These are phyloP conservation scores for Tetrapisispora pingtungensis DNA, from an alignment of 805 yeast species.

Conservation along the genomic window DNA sequence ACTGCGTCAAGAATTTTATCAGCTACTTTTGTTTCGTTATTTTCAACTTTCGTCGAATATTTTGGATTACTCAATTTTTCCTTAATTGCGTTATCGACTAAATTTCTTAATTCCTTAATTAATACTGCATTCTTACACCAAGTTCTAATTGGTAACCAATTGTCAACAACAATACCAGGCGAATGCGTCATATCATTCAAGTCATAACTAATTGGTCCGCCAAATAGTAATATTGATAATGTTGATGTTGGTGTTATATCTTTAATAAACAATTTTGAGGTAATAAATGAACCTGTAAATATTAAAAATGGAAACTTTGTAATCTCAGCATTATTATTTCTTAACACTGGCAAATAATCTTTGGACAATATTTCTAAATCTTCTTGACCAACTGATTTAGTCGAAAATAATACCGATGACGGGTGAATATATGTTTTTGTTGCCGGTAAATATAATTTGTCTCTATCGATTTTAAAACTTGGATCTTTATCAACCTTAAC, in stretches of 20 bases:
- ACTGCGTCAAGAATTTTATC: constrained; percentile 33
- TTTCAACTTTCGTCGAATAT: constrained; percentile 11
- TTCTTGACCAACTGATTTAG: constrained; percentile 23
- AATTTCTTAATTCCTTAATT: constrained; percentile 53
- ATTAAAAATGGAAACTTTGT: constrained; percentile 52
- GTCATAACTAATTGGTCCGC: constrained; percentile 61
- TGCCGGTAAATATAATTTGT: constrained; percentile 37
- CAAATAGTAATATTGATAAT: constrained; percentile 66
- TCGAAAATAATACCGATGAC: constrained; percentile 61
- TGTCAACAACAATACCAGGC: constrained; percentile 77
- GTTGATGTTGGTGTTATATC: constrained; percentile 75
- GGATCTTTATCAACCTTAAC: constrained; percentile 5
- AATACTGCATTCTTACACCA: constrained; percentile 93
- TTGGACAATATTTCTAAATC: constrained; percentile 17
- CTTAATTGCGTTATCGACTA: constrained; percentile 61
- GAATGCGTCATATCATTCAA: constrained; percentile 40
- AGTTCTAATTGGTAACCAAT: constrained; percentile 83
- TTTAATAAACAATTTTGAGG: constrained; percentile 58
- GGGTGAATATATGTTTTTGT: constrained; percentile 80
- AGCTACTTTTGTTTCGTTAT: constrained; percentile 9
- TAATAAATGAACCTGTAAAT: constrained; percentile 48
- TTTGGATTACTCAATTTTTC: constrained; percentile 46
- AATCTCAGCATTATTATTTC: constrained; percentile 25
- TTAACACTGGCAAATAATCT: constrained; percentile 10
- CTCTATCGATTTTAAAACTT: constrained; percentile 6